Conservation (phyloP, 306 rosid genomes). For the Vigna reflexopilosa region DNA sequence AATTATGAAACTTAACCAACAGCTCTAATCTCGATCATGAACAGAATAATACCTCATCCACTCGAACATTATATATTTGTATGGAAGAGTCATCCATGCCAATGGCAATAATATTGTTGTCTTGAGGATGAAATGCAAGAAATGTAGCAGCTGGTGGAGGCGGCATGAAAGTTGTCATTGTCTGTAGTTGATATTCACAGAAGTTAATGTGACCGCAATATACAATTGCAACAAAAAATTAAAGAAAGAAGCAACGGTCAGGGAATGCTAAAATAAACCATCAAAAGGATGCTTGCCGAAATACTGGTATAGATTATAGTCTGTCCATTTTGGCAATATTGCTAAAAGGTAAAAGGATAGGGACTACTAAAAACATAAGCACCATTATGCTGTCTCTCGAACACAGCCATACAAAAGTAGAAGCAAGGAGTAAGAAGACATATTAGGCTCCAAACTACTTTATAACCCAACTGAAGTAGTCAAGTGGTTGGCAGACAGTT, state of each 20-base stretch:
- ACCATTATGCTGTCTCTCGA: neutral
- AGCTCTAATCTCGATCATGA: constrained; percentile 35
- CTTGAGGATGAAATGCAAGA: constrained; percentile 99
- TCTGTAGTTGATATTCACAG: constrained; percentile 62
- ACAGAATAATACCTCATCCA: constrained; percentile 78
- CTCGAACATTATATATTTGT: constrained; percentile 95
- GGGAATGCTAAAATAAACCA: constrained; percentile 28
- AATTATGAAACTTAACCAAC: constrained; percentile 22
- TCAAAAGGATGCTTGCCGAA: constrained; percentile 3
- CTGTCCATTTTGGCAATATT: constrained; percentile 2
- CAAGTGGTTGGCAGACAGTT: neutral
- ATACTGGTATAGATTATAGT: constrained; percentile 1
- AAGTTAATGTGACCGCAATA: constrained; percentile 36
- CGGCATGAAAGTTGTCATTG: constrained; percentile 99
- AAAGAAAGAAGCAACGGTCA: neutral
- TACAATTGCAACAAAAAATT: neutral
- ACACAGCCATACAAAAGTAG: neutral
- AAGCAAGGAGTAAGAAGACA: neutral
- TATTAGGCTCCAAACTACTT: constrained; percentile 2
- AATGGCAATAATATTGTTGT: constrained; percentile 96
- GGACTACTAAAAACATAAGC: neutral
- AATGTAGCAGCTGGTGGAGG: constrained; percentile 99
- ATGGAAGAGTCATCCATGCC: constrained; percentile 99
- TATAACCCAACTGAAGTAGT: neutral
- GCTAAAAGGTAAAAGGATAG: constrained; percentile 34